These are phyloP conservation scores for Adansonia grandidieri DNA, from an alignment of 441 rosid species.

Conservation along the genomic window DNA sequence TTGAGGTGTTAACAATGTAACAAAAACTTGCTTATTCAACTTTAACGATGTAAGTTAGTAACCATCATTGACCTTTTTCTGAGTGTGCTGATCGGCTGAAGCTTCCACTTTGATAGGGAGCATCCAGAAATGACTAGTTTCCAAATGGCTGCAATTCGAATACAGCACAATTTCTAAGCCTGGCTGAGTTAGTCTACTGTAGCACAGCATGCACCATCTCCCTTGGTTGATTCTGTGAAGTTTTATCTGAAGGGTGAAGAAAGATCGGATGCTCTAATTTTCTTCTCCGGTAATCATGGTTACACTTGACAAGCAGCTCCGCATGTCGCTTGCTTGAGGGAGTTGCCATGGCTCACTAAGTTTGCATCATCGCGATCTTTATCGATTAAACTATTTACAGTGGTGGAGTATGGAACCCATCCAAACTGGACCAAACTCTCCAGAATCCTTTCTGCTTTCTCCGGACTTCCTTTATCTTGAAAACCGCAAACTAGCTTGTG, in stretches of 20 bases:
- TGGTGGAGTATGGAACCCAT: conserved; percentile 56
- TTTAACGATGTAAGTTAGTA: background rate
- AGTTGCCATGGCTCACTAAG: conserved; percentile 26
- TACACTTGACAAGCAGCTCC: conserved; percentile 29
- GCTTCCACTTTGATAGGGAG: background rate
- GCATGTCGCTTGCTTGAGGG: conserved; percentile 30
- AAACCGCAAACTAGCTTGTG: conserved; percentile 48
- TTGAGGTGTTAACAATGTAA: conserved; percentile 5
- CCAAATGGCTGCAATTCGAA: background rate
- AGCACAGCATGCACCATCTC: background rate
- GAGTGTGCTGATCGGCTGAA: background rate
- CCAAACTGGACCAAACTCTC: conserved; percentile 54
- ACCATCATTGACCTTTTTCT: background rate
- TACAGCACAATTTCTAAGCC: background rate
- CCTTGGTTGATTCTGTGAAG: background rate
- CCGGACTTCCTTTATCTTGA: conserved; percentile 45
- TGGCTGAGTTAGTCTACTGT: background rate
- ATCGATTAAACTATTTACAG: conserved; percentile 35
- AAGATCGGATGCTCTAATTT: background rate
- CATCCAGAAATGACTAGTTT: background rate
- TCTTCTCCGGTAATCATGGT: conserved; percentile 17
- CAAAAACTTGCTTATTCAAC: background rate
- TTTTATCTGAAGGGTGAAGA: background rate
- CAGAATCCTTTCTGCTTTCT: conserved; percentile 53
- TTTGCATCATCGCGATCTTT: conserved; percentile 26